These are phyloP conservation scores for Saccharum officinarum DNA, from an alignment of 176 grass and related monocot genomes.

Conservation along the genomic window DNA sequence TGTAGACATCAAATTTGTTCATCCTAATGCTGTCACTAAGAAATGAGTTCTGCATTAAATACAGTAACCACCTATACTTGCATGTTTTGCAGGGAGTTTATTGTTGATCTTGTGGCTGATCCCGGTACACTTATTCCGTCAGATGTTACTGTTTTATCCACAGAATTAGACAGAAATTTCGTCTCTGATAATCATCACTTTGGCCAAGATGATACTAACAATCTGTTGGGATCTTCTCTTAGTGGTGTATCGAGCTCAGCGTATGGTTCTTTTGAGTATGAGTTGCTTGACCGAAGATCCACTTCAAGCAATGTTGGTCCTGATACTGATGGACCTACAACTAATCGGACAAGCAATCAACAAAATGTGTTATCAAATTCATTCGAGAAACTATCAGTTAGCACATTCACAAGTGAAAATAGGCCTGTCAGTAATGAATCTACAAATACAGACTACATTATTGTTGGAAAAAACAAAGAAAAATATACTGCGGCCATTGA, in stretches of 20 bases:
- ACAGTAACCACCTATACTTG: conserved; percentile 21
- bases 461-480: conserved; percentile 48
- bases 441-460: conserved; percentile 5
- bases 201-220: conserved; percentile 37
- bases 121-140: conserved; percentile 91
- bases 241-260: conserved; percentile 52
- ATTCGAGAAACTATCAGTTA: conserved; percentile 46
- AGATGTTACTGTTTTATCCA: conserved; percentile 65
- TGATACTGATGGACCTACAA: conserved; percentile 47
- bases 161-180: conserved; percentile 55
- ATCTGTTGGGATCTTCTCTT: conserved; percentile 47
- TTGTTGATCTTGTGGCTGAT: conserved; percentile 94
- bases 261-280: conserved; percentile 47
- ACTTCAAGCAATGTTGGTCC: conserved; percentile 43
- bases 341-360: conserved; percentile 48
- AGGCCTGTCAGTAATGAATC: conserved; percentile 31
- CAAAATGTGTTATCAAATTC: conserved; percentile 51
- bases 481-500: conserved; percentile 19
- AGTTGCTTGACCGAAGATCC: conserved; percentile 44
- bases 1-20: conserved; percentile 7
- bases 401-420: conserved; percentile 45
- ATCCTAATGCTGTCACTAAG: conserved; percentile 6
- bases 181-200: conserved; percentile 44
- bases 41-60: conserved; percentile 8
- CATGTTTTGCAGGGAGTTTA: conserved; percentile 81